Evolutionary conservation across 2,329 filamentous ascomycete species (phyloP), one percentile per base, ranked within the genome.

Genomic region (Geosmithia putterillii): DNA sequence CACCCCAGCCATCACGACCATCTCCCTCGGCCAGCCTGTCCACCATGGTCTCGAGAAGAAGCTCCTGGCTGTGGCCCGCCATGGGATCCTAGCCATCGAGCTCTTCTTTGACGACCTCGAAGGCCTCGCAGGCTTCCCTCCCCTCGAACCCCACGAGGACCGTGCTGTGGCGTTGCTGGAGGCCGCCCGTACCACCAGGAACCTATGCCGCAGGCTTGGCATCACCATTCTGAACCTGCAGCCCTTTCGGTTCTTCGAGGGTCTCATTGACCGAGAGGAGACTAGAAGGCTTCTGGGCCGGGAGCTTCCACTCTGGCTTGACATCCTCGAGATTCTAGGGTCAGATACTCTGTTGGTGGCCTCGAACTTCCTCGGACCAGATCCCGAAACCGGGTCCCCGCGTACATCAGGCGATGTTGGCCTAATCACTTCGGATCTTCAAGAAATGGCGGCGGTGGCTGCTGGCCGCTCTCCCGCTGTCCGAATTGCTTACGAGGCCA

Each of bases 201-300:
- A 61, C 0, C 66, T 86, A 37, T 85, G 80, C 59, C 58, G 67
- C 22, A 62, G 66, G 3, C 67, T 75, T 22, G 59, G 57, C 28
- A 67, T 86, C 18, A 53, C 63, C 12, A 74, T 86, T 50, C 68
- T 86, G 50, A 80, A 77, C 47, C 69, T 89, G 1, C 84, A 87
- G 54, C 86, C 86, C 0, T 89, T 90, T 56, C 74, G 76, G 65
- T 76, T 86, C 61, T 88, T 83, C 60, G 86, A 89, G 50, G 86
- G 85, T 1, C 69, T 88, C 0, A 47, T 79, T 5, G 77, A 87
- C 58, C 68, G 81, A 9, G 51, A 60, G 15, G 66, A 73, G 46
- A 19, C 81, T 84, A 52, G 59, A 61, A 1, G 59, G 66, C 20
- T 67, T 78, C 4, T 61, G 88, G 23, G 65, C 74, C 17, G 73